Conservation (phyloP, 495 filamentous ascomycete genomes). For the Penicillium samsonianum region DNA sequence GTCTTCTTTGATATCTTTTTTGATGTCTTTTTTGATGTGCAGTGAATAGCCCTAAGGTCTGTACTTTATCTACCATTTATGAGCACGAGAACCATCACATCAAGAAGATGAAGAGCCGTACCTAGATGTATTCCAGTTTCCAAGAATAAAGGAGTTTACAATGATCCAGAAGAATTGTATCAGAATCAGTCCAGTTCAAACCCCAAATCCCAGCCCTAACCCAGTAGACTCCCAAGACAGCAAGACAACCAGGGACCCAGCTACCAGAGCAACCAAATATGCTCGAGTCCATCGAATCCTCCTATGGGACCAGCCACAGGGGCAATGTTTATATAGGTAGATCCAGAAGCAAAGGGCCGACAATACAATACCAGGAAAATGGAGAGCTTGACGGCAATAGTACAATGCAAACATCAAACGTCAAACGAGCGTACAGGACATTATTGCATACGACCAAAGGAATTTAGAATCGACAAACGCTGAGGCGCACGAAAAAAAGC, state of each 20-base stretch:
- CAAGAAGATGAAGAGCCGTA: not conserved
- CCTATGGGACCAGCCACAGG: constrained; percentile 7
- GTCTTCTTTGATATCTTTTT: too few species aligned
- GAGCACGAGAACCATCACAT: too few species aligned
- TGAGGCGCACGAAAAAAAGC: constrained; percentile 27
- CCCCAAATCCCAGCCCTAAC: not conserved
- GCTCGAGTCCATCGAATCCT: not conserved
- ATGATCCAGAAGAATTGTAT: not conserved
- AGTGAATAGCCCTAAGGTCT: too few species aligned
- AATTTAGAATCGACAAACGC: constrained; percentile 26
- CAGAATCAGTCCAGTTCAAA: not conserved
- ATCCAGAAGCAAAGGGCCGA: constrained; percentile 10
- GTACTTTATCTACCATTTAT: too few species aligned
- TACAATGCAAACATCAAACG: constrained; percentile 16
- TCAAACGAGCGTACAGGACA: constrained; percentile 17
- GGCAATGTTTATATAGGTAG: constrained; percentile 1
- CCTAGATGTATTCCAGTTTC: not conserved
- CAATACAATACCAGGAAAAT: constrained; percentile 12
- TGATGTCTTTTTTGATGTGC: too few species aligned
- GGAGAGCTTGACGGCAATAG: constrained; percentile 13
- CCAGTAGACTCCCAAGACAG: not conserved
- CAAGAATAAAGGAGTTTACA: not conserved
- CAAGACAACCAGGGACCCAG: not conserved
- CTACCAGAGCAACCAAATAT: constrained; percentile 2
- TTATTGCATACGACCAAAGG: constrained; percentile 14